Percentiles rank a stretch among this genome's conserved stretches.
These are phyloP conservation scores for Mortierella sp. DNA, from an alignment of 371 early-diverging fungal species.

Conservation along the genomic window DNA sequence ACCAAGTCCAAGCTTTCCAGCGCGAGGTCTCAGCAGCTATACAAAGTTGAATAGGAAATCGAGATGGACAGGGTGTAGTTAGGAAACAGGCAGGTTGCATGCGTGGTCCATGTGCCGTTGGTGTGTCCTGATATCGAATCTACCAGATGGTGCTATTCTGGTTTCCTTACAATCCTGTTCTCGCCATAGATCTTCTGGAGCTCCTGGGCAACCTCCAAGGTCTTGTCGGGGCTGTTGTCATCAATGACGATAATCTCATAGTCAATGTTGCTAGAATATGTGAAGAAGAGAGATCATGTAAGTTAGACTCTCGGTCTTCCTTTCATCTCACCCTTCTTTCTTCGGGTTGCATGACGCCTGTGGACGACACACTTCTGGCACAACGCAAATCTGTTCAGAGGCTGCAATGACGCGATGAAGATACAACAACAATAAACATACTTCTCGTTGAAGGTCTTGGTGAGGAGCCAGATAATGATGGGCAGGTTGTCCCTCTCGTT, in stretches of 20 bases:
- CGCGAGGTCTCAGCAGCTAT: constrained; percentile 88
- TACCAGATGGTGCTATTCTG: too few relatives aligned
- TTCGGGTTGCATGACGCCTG: not conserved
- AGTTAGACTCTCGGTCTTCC: constrained; percentile 20
- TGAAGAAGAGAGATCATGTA: not conserved
- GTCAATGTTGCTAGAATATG: constrained; percentile 68
- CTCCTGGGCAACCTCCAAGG: constrained; percentile 93
- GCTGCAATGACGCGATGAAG: not conserved
- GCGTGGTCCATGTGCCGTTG: too few relatives aligned
- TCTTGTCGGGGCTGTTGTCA: constrained; percentile 99
- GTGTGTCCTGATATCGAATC: too few relatives aligned
- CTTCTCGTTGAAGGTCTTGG: constrained; percentile 88
- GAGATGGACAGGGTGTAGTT: too few relatives aligned
- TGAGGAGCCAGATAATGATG: constrained; percentile 93
- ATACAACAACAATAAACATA: constrained; percentile 39
- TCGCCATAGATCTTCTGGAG: constrained; percentile 90
- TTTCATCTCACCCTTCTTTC: not conserved
- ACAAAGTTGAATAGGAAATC: not conserved
- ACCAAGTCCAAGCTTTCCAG: constrained; percentile 96
- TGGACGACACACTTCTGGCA: not conserved
- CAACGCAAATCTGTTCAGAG: not conserved
- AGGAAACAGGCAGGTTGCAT: too few relatives aligned
- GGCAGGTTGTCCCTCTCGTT: constrained; percentile 98
- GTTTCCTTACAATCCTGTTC: constrained; percentile 81
- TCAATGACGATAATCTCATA: constrained; percentile 99